phyloP scores from a whole-genome alignment of 306 rosid species.

The Mucuna pruriens region DNA sequence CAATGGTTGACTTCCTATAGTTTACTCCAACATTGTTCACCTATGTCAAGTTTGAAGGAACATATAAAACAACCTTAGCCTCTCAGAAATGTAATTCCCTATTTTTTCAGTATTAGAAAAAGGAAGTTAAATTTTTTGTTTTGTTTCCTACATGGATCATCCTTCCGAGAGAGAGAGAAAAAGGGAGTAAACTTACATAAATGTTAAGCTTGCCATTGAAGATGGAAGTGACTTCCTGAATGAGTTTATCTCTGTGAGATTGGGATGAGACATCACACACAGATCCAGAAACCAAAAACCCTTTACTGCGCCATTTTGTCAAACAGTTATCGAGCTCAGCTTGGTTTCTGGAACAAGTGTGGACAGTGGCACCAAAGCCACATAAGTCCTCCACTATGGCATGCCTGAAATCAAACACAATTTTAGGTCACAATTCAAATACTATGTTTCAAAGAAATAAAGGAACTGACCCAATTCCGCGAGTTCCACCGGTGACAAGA shows the following conservation, averaged over 20 bases:
- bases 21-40: constrained; percentile 88
- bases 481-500: constrained; percentile 90
- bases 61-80: neutral
- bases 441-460: neutral
- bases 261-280: constrained; percentile 68
- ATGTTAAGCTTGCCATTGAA: constrained; percentile 72
- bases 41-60: constrained; percentile 45
- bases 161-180: too few relatives aligned
- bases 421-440: too few relatives aligned
- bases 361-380: constrained; percentile 76
- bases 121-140: neutral
- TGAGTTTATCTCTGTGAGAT: constrained; percentile 65
- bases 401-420: constrained; percentile 46
- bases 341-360: constrained; percentile 83
- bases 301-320: constrained; percentile 64
- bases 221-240: constrained; percentile 53
- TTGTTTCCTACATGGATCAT: too few relatives aligned
- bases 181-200: constrained; percentile 57
- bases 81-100: neutral
- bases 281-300: constrained; percentile 68
- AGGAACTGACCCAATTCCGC: constrained; percentile 74
- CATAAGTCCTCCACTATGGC: constrained; percentile 86
- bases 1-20: constrained; percentile 76
- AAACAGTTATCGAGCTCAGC: constrained; percentile 64
- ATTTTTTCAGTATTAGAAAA: neutral